Evolutionary conservation across 768 basidiomycete species (phyloP), one percentile per base, ranked within the genome.

Genomic region (Dacryopinax primogenitus): DNA sequence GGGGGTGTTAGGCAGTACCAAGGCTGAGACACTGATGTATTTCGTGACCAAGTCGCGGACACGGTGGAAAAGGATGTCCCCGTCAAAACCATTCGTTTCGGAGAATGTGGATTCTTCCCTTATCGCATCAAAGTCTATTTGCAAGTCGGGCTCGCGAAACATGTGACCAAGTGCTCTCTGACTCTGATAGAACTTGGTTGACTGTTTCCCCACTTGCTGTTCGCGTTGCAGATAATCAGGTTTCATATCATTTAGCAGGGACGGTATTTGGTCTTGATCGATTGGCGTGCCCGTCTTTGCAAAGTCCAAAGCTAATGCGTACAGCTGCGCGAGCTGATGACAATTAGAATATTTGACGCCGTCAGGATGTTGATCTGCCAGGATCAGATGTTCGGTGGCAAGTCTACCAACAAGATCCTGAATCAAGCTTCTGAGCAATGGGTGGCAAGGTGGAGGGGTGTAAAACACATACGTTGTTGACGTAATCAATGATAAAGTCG

Each of bases 111-210:
- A 18, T 7, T 32, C 35, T 34, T 66, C 64, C 26, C 16, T 37
- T 33, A 21, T 62, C 26, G 74, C 70, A 23, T 76, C 70, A 1
- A 77, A 73, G 26, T 80, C 75, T 12, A 61, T 41, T 23, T 76
- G 75, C 33, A 87, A 73, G 15, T 70, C 71, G 67, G 90, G 83
- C 13, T 76, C 78, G 12, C 90, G 87, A 72, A 81, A 92, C 62
- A 92, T 77, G 39, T 81, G 73, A 4, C 90, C 90, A 9, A 92
- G 80, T 0, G 87, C 88, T 1, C 85, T 81, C 30, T 74, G 76
- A 1, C 89, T 91, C 58, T 79, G 76, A 70, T 92, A 92, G 75
- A 87, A 87, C 68, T 89, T 85, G 1, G 80, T 81, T 21, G 80
- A 70, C 6, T 81, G 79, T 23, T 76, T 72, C 1, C 70, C 70